These are phyloP conservation scores for Talaromyces albobiverticillius DNA, from an alignment of 2,329 filamentous ascomycete species.

Conservation along the genomic window DNA sequence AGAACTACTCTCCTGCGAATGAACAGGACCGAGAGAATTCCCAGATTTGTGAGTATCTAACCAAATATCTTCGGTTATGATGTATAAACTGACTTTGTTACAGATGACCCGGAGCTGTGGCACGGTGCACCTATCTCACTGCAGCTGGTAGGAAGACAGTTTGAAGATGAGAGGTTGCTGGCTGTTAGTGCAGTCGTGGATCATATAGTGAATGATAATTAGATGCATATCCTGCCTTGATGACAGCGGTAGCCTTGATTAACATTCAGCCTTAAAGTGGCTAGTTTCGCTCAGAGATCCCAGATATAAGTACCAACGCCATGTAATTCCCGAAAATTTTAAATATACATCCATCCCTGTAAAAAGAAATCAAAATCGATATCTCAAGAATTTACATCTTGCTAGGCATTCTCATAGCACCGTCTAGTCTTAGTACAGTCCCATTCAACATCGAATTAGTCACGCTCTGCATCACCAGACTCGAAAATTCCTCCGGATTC, in stretches of 20 bases:
- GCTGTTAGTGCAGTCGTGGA: neutral
- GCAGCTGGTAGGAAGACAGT: neutral
- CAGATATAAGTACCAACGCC: too few species aligned
- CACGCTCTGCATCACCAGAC: conserved; percentile 10
- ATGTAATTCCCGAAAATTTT: too few species aligned
- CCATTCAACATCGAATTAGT: conserved; percentile 12
- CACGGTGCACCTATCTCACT: neutral
- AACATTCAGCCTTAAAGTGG: too few species aligned
- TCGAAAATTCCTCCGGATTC: conserved; percentile 13
- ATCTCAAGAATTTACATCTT: conserved; percentile 11
- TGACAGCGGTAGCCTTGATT: too few species aligned
- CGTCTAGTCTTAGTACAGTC: conserved; percentile 7
- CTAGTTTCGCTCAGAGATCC: too few species aligned
- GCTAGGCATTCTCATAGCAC: conserved; percentile 12
- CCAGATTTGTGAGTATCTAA: neutral
- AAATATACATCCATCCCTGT: too few species aligned
- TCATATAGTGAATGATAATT: too few species aligned
- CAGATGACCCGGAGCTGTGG: neutral
- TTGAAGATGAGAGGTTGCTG: neutral
- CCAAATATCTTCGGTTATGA: neutral
- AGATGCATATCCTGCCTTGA: too few species aligned
- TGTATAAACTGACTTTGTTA: neutral
- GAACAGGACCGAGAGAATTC: neutral
- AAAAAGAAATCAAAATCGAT: too few species aligned
- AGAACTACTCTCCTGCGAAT: neutral